Conservation (phyloP, 1,284 basidiomycete species). For the Neolentinus lepideus region DNA sequence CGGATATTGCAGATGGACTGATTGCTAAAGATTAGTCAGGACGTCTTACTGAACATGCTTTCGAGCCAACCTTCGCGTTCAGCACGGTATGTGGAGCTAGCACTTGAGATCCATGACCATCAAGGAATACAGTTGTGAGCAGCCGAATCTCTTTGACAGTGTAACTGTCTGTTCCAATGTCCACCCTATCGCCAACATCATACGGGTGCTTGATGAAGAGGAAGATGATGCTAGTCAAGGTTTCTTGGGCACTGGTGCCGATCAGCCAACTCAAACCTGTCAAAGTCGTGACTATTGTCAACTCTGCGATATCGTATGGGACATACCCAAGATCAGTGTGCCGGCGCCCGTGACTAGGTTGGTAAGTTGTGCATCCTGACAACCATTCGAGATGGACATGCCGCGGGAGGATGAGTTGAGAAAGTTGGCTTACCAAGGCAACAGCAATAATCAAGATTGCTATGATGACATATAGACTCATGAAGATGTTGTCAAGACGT, state of each 20-base stretch:
- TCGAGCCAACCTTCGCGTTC: conserved; percentile 49
- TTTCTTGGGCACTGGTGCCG: conserved; percentile 61
- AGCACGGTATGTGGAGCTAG: conserved; percentile 69
- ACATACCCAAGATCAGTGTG: conserved; percentile 70
- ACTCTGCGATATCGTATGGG: not conserved
- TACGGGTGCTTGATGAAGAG: conserved; percentile 84
- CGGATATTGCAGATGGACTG: conserved; percentile 70
- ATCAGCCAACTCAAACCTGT: conserved; percentile 85
- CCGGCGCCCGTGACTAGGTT: conserved; percentile 78
- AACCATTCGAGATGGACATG: conserved; percentile 4
- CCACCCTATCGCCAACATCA: conserved; percentile 82
- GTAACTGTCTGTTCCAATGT: conserved; percentile 48
- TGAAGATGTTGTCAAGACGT: conserved; percentile 69
- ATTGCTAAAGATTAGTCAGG: not conserved
- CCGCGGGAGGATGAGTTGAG: not conserved
- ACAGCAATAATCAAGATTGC: conserved; percentile 72
- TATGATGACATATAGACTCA: conserved; percentile 61
- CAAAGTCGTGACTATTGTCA: conserved; percentile 5
- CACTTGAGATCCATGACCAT: conserved; percentile 48
- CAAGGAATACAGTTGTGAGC: conserved; percentile 72
- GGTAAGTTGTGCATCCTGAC: conserved; percentile 60
- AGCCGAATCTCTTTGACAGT: conserved; percentile 86
- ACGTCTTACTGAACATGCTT: not conserved
- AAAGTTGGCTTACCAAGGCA: conserved; percentile 40
- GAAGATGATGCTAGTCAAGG: conserved; percentile 78